phyloP scores from a whole-genome alignment of 2,329 filamentous ascomycete genomes.

The Xylaria sp. region DNA sequence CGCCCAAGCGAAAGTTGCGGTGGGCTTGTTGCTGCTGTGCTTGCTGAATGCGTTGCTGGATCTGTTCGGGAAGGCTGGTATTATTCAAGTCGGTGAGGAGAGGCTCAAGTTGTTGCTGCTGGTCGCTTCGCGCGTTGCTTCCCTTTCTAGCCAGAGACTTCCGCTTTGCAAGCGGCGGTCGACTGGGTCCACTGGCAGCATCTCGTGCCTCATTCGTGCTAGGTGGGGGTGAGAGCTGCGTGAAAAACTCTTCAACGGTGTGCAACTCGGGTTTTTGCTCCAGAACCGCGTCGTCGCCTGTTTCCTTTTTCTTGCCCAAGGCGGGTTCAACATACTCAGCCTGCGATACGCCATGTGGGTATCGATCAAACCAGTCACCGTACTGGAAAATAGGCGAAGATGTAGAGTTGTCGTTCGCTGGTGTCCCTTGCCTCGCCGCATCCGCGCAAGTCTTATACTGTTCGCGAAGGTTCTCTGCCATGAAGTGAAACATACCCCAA shows the following conservation, averaged over 20 bases:
- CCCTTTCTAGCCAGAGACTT: constrained; percentile 55
- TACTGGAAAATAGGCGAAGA: constrained; percentile 86
- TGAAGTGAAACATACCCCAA: constrained; percentile 99
- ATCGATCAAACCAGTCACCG: constrained; percentile 96
- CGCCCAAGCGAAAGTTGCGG: constrained; percentile 57
- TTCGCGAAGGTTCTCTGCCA: constrained; percentile 91
- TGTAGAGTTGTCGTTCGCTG: constrained; percentile 58
- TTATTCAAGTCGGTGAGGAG: constrained; percentile 53
- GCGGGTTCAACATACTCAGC: constrained; percentile 84
- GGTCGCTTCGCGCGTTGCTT: constrained; percentile 50
- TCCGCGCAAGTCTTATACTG: constrained; percentile 89
- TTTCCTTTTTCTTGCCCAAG: constrained; percentile 74
- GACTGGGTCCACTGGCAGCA: constrained; percentile 47
- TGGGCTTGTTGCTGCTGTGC: constrained; percentile 55
- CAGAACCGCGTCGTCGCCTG: constrained; percentile 86
- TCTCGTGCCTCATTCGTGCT: constrained; percentile 57
- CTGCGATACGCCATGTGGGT: constrained; percentile 89
- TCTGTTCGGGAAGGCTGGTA: constrained; percentile 49
- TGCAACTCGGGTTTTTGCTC: constrained; percentile 91
- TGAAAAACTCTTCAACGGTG: constrained; percentile 94
- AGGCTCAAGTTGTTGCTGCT: constrained; percentile 53
- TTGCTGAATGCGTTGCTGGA: constrained; percentile 52
- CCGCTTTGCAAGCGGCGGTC: constrained; percentile 50
- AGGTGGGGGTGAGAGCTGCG: constrained; percentile 76
- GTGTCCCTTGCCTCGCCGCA: constrained; percentile 75